These are phyloP conservation scores for Nitzschia inconspicua DNA, from an alignment of 108 stramenopile genomes.

Conservation along the genomic window DNA sequence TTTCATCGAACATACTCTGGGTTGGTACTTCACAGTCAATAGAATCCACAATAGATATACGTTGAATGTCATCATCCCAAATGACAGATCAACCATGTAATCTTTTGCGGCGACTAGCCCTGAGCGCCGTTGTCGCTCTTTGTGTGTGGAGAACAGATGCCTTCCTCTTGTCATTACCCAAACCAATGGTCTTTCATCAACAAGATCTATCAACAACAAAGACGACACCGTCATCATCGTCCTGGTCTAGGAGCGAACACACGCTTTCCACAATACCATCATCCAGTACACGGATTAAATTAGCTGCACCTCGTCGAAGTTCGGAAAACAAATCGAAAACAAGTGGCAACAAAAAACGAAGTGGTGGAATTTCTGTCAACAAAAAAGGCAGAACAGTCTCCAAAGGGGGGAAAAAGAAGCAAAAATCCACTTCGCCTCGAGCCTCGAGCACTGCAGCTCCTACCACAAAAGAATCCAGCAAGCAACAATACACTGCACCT, in stretches of 20 bases:
- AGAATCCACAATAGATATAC: too few relatives aligned
- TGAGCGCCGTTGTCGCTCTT: too few relatives aligned
- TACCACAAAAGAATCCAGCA: background rate
- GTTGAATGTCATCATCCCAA: too few relatives aligned
- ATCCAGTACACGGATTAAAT: background rate
- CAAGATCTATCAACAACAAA: background rate
- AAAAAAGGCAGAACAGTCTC: background rate
- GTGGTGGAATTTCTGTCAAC: background rate
- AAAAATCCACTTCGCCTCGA: background rate
- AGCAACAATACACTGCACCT: conserved; percentile 32
- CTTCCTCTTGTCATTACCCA: too few relatives aligned
- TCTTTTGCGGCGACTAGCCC: too few relatives aligned
- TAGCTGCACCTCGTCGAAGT: too few relatives aligned
- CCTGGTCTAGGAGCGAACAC: too few relatives aligned
- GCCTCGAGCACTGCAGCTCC: background rate
- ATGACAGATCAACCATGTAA: too few relatives aligned
- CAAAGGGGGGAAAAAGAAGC: conserved; percentile 12
- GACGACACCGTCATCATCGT: background rate
- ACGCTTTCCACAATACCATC: background rate
- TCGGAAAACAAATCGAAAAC: conserved; percentile 10
- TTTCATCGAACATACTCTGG: too few relatives aligned
- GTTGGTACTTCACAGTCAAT: too few relatives aligned
- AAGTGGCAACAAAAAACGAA: background rate
- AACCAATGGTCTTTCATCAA: too few relatives aligned
- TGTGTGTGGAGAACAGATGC: too few relatives aligned